Percentiles rank a stretch among this genome's conserved stretches.
phyloP scores from a whole-genome alignment of 2,329 filamentous ascomycete species.

The Penicillium sumatraense region DNA sequence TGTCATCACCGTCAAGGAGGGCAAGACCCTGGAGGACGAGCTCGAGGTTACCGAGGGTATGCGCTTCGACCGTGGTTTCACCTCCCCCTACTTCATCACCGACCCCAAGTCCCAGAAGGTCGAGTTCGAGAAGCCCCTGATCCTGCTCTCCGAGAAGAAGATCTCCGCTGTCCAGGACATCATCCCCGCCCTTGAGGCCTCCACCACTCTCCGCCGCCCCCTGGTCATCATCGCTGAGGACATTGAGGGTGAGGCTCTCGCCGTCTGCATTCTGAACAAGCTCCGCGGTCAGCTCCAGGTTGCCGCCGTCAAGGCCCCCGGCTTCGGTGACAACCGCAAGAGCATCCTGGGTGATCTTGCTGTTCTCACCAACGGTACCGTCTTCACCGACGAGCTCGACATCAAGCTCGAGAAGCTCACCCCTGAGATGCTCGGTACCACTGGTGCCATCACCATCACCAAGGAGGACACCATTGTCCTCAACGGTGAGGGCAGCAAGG shows the following conservation, averaged over 20 bases:
- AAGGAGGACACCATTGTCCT: slow-evolving; percentile 99
- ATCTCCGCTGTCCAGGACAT: slow-evolving; percentile 99
- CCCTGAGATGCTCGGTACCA: slow-evolving; percentile 92
- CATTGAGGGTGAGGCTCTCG: slow-evolving; percentile 96
- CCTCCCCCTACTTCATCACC: slow-evolving; percentile 99
- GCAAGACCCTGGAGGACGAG: slow-evolving; percentile 97
- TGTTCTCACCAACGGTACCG: slow-evolving; percentile 92
- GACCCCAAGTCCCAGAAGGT: slow-evolving; percentile 98
- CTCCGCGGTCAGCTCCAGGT: slow-evolving; percentile 99
- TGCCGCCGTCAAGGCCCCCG: slow-evolving; percentile 96
- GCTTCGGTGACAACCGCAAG: slow-evolving; percentile 99
- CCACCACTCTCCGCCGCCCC: slow-evolving; percentile 90
- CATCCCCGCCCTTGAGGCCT: slow-evolving; percentile 95
- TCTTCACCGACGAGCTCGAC: slow-evolving; percentile 98
- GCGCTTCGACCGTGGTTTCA: slow-evolving; percentile 98
- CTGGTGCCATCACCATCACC: slow-evolving; percentile 98
- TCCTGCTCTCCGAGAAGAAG: slow-evolving; percentile 99
- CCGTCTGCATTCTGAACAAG: slow-evolving; percentile 99
- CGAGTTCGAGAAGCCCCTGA: slow-evolving; percentile 98
- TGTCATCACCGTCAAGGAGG: slow-evolving; percentile 99
- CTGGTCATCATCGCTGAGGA: slow-evolving; percentile 99
- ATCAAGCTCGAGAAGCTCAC: slow-evolving; percentile 99
- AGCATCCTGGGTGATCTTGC: slow-evolving; percentile 97
- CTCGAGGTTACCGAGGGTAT: slow-evolving; percentile 99
- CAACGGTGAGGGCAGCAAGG: slow-evolving; percentile 96